Conservation (phyloP, 2,329 filamentous ascomycete genomes). For the Fusarium subglutinans region DNA sequence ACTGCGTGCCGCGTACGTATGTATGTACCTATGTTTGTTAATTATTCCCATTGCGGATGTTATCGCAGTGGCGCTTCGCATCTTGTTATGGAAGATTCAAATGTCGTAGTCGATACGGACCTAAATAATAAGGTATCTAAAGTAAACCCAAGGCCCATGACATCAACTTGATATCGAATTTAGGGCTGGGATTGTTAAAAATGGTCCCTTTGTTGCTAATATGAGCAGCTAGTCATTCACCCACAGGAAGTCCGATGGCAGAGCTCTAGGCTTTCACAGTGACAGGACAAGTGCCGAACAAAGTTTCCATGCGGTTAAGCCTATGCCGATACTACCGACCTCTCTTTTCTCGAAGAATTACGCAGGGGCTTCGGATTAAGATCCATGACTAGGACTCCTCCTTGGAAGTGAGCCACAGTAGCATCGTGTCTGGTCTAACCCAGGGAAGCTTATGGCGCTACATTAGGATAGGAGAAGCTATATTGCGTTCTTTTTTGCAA, state of each 20-base stretch:
- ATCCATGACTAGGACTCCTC: conserved; percentile 6
- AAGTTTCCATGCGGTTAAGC: conserved; percentile 26
- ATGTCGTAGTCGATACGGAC: not conserved
- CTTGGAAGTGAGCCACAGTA: not conserved
- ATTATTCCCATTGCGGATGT: not conserved
- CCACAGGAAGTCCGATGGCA: not conserved
- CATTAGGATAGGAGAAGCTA: not conserved
- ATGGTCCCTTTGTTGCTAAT: not conserved
- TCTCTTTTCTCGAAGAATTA: conserved; percentile 20
- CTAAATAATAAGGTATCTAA: not conserved
- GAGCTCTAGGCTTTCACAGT: conserved; percentile 1
- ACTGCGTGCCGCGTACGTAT: not conserved
- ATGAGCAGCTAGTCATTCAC: not conserved
- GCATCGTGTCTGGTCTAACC: conserved; percentile 7
- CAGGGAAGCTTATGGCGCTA: not conserved
- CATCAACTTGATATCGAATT: not conserved
- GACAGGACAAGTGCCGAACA: conserved; percentile 28
- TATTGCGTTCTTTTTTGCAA: conserved; percentile 3
- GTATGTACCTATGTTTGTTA: not conserved
- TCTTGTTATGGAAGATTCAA: not conserved
- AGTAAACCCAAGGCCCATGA: not conserved
- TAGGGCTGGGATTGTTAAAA: not conserved
- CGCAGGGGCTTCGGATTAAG: conserved; percentile 12
- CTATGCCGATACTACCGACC: conserved; percentile 26
- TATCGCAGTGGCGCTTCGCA: conserved; percentile 7